These are phyloP conservation scores for Solanum tarapatanum DNA, from an alignment of 257 asterid species.

Conservation along the genomic window DNA sequence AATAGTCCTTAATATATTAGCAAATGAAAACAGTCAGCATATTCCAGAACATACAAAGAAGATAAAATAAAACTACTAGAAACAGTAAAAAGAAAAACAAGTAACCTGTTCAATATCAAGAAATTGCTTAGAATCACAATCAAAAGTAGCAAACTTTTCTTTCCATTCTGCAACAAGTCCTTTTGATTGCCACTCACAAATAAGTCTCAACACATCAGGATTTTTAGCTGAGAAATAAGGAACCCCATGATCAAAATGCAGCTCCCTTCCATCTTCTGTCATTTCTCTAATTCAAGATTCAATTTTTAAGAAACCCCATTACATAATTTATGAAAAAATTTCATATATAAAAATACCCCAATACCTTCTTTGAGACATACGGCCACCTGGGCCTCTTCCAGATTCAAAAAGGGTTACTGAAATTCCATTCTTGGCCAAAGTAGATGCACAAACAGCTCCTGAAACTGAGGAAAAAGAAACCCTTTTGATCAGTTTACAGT, in stretches of 20 bases:
- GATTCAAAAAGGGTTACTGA: conserved; percentile 79
- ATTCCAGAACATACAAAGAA: neutral
- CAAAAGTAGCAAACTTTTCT: conserved; percentile 68
- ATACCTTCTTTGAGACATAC: conserved; percentile 90
- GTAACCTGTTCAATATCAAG: conserved; percentile 38
- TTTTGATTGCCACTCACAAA: conserved; percentile 68
- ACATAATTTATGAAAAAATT: neutral
- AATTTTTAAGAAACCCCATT: neutral
- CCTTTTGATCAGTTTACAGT: neutral
- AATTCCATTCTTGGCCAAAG: conserved; percentile 64
- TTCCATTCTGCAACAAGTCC: conserved; percentile 79
- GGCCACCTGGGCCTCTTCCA: conserved; percentile 91
- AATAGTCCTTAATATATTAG: neutral
- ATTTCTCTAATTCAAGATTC: conserved; percentile 31
- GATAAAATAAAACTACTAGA: neutral
- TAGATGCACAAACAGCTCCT: conserved; percentile 85
- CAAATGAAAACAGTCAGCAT: neutral
- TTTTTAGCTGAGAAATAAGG: conserved; percentile 53
- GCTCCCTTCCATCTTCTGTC: conserved; percentile 73
- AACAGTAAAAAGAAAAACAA: neutral
- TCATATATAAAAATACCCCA: neutral
- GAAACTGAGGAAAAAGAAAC: conserved; percentile 41
- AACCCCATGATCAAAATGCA: conserved; percentile 75
- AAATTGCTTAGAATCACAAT: conserved; percentile 48
- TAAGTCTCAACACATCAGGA: conserved; percentile 51